Base-by-base conservation (phyloP, 1,139 yeast species). In the Suhomyces bokatorum region DNA sequence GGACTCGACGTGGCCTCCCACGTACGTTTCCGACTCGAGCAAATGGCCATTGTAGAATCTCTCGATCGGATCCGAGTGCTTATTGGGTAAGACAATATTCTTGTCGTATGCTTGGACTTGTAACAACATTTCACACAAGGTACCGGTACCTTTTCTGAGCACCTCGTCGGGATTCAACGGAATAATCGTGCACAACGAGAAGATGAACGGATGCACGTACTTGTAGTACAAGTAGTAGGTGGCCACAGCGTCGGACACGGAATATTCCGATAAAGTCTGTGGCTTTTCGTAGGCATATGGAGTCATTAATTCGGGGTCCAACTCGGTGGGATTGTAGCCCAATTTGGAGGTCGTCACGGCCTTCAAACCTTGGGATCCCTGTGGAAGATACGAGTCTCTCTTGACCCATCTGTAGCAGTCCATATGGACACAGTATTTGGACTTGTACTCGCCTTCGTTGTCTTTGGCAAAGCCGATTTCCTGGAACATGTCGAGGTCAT, bases 361-460 rank as follows among this genome's bases (percentile, higher is more conserved):
- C 63, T 95, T 95, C 60, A 95, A 77, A 72, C 99, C 99, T 64
- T 95, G 99, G 1, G 97, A 87, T 37, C 99, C 99, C 63, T 95
- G 99, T 0, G 99, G 99, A 43, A 95, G 73, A 63, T 95, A 95
- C 3, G 96, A 87, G 63, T 95, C 99, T 70, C 99, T 82, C 61
- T 95, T 90, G n/a, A 95, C 99, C 99, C 99, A 95, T 55, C 98
- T 71, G 64, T 73, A 95, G 66, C 98, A 93, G 67, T 95, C 99
- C 97, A 95, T 90, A 62, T 95, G 99, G 1, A 83, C 87, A 71
- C 99, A 93, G 57, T 90, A 85, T 8, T 89, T 79, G 10, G 97
- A 89, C 63, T 91, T 91, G 65, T 91, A 95, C 63, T 91, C 97
- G 32, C 88, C 97, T 57, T 91, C 98, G 38, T 76, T 72, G 63